Conservation (phyloP, 208 protist species). For the Sergeia podlipaevii region DNA sequence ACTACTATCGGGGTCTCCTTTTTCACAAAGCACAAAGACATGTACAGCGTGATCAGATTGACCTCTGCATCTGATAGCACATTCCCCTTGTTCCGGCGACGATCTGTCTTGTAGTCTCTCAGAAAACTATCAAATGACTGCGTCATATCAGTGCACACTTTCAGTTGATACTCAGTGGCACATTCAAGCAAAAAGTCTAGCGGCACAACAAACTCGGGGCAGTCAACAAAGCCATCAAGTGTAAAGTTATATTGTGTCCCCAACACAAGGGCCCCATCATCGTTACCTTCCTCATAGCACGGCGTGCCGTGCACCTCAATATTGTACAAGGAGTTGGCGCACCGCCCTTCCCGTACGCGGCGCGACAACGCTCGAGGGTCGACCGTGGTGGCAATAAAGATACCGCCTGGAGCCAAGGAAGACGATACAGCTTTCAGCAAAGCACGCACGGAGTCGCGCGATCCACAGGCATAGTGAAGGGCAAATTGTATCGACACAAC, state of each 20-base stretch:
- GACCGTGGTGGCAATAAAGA: conserved; percentile 79
- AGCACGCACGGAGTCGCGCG: conserved; percentile 32
- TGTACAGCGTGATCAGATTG: conserved; percentile 68
- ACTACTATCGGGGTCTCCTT: not conserved
- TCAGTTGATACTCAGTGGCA: conserved; percentile 15
- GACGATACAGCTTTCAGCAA: conserved; percentile 35
- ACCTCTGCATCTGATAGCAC: conserved; percentile 38
- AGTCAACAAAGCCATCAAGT: conserved; percentile 88
- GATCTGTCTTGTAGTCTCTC: conserved; percentile 32
- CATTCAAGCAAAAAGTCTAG: conserved; percentile 21
- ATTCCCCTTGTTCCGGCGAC: conserved; percentile 53
- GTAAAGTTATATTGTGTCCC: conserved; percentile 74
- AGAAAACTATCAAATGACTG: conserved; percentile 36
- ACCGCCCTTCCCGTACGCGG: conserved; percentile 20
- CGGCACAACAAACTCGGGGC: conserved; percentile 79
- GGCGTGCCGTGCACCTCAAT: conserved; percentile 24
- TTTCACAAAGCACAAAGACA: conserved; percentile 58
- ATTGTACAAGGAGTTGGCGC: conserved; percentile 28
- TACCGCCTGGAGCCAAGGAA: conserved; percentile 44
- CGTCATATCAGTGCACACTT: conserved; percentile 14
- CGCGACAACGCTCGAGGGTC: conserved; percentile 37
- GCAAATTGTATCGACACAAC: conserved; percentile 86
- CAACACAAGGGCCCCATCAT: conserved; percentile 18
- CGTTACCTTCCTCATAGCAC: not conserved
- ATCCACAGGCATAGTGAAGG: conserved; percentile 83